Conservation (phyloP, 2,329 filamentous ascomycete species). For the Nectriaceae sp. region DNA sequence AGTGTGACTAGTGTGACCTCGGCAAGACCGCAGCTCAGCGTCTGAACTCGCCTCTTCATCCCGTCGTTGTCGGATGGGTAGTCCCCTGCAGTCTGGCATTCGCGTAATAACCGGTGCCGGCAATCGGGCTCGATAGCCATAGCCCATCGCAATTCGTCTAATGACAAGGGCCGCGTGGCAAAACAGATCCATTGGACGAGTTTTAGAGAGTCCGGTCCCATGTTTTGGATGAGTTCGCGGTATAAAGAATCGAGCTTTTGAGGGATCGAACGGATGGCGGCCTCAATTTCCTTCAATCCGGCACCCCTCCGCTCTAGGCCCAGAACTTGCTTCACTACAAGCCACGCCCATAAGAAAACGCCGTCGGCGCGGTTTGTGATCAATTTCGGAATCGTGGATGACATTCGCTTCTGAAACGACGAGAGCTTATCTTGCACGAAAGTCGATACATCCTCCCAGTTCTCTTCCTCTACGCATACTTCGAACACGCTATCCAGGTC, state of each 20-base stretch:
- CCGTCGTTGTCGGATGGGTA: constrained; percentile 13
- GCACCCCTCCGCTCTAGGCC: constrained; percentile 13
- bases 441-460: constrained; percentile 30
- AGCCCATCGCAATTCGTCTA: constrained; percentile 34
- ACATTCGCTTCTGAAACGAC: background rate
- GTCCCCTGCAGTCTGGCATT: constrained; percentile 17
- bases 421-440: constrained; percentile 30
- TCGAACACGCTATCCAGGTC: constrained; percentile 16
- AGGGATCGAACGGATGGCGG: constrained; percentile 20
- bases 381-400: constrained; percentile 5
- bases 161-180: constrained; percentile 23
- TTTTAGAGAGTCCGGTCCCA: constrained; percentile 20
- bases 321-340: constrained; percentile 27
- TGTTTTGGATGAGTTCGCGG: constrained; percentile 16
- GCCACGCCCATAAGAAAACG: constrained; percentile 39
- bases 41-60: constrained; percentile 21
- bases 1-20: no score
- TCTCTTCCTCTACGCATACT: constrained; percentile 34
- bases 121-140: constrained; percentile 27
- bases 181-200: constrained; percentile 38
- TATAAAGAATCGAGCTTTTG: constrained; percentile 29
- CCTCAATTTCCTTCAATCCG: constrained; percentile 19
- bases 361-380: constrained; percentile 31
- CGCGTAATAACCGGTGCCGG: constrained; percentile 17
- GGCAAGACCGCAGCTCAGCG: constrained; percentile 32